These are phyloP conservation scores for Castanea sativa DNA, from an alignment of 306 rosid genomes.

Conservation along the genomic window DNA sequence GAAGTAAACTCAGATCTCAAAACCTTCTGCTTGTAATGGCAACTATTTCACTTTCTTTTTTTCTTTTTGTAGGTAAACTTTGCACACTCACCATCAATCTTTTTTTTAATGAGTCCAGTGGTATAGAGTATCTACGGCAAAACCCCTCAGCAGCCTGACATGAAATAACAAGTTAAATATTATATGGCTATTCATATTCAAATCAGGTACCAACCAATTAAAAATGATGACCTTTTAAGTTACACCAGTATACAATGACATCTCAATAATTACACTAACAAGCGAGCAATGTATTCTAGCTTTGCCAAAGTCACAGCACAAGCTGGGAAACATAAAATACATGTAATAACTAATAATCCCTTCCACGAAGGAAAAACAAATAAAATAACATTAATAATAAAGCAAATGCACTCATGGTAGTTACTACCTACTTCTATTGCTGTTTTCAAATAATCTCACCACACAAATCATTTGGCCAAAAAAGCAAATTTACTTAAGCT, in stretches of 20 bases:
- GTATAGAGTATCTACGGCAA: constrained; percentile 77
- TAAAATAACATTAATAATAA: not conserved
- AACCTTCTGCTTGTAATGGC: not conserved
- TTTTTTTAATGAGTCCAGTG: constrained; percentile 55
- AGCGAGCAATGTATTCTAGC: not conserved
- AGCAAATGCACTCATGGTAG: not conserved
- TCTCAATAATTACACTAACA: not conserved
- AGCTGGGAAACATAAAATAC: not conserved
- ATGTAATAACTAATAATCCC: not conserved
- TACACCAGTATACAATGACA: not conserved
- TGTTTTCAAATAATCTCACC: not conserved
- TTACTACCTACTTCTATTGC: not conserved
- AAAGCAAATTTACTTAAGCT: constrained; percentile 1
- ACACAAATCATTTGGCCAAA: not conserved
- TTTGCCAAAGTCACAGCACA: not conserved
- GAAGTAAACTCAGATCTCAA: not conserved
- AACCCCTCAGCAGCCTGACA: constrained; percentile 93
- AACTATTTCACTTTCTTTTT: not conserved
- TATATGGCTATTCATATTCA: constrained; percentile 9
- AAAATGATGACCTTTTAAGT: not conserved
- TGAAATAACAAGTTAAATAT: constrained; percentile 28
- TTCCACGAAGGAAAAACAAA: not conserved
- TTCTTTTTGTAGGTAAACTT: not conserved
- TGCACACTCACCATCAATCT: constrained; percentile 76
- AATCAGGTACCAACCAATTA: not conserved